Conservation (phyloP, 2,329 filamentous ascomycete genomes). For the Colletotrichum plurivorum region DNA sequence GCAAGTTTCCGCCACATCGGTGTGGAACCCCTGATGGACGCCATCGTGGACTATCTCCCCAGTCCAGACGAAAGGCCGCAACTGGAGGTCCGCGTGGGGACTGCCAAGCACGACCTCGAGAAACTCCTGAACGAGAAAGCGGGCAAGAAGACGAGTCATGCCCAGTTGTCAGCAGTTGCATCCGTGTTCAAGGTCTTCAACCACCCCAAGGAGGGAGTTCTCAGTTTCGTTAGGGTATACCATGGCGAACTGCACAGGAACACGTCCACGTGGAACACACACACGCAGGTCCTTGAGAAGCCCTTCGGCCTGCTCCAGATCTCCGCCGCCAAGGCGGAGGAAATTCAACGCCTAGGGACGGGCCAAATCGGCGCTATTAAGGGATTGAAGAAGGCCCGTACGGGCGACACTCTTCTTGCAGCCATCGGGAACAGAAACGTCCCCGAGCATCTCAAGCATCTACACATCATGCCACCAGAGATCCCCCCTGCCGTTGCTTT, state of each 20-base stretch:
- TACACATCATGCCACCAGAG: constrained; percentile 89
- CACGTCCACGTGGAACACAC: constrained; percentile 87
- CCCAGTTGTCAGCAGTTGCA: constrained; percentile 63
- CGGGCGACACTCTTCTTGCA: constrained; percentile 90
- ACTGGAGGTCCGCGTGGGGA: constrained; percentile 79
- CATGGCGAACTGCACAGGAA: constrained; percentile 84
- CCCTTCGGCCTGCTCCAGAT: constrained; percentile 88
- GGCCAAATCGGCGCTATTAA: constrained; percentile 96
- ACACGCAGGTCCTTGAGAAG: constrained; percentile 82
- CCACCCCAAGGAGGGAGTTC: constrained; percentile 85
- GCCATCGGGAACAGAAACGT: constrained; percentile 75
- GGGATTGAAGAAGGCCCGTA: constrained; percentile 91
- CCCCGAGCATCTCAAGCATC: constrained; percentile 76
- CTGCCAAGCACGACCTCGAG: constrained; percentile 61
- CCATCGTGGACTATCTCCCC: constrained; percentile 88
- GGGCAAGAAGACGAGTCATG: constrained; percentile 49
- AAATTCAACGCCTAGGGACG: constrained; percentile 83
- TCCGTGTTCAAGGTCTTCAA: constrained; percentile 96
- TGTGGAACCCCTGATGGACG: constrained; percentile 91
- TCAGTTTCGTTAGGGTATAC: constrained; percentile 95
- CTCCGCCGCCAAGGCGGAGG: constrained; percentile 88
- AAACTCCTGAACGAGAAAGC: constrained; percentile 47
- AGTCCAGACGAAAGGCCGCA: constrained; percentile 85
- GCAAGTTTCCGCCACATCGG: constrained; percentile 96
- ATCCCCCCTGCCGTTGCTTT: constrained; percentile 97